These are phyloP conservation scores for Hypoxylon sp. DNA, from an alignment of 2,329 filamentous ascomycete species.

Conservation along the genomic window DNA sequence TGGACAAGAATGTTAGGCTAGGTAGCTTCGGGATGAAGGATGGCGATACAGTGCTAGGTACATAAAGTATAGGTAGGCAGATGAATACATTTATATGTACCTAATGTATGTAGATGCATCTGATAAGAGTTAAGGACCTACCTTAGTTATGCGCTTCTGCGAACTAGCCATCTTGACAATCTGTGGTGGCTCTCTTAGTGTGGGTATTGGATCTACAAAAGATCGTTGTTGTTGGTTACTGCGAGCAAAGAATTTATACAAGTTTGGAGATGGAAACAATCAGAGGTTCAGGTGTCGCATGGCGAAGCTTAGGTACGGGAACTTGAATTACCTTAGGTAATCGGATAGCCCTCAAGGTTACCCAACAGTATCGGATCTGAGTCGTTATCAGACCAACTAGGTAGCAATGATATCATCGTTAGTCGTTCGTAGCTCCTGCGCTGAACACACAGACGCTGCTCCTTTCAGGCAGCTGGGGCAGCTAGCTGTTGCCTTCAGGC, in stretches of 20 bases:
- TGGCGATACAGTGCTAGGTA: slow-evolving; percentile 43
- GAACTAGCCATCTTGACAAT: slow-evolving; percentile 49
- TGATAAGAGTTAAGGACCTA: slow-evolving; percentile 32
- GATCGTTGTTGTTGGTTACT: neutral
- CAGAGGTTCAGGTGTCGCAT: neutral
- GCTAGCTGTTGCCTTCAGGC: neutral
- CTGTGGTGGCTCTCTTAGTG: neutral
- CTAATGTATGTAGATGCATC: neutral
- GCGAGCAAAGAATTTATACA: neutral
- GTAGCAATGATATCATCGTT: slow-evolving; percentile 38
- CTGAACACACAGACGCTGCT: neutral
- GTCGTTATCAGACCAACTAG: slow-evolving; percentile 13
- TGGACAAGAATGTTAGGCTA: neutral
- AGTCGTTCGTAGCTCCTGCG: neutral
- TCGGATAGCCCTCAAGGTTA: slow-evolving; percentile 8
- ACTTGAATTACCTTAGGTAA: slow-evolving; percentile 8
- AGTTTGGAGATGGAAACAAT: neutral
- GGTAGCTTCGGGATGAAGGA: neutral
- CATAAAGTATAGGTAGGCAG: slow-evolving; percentile 22
- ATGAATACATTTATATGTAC: no score
- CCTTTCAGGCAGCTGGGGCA: slow-evolving; percentile 3
- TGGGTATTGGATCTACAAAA: slow-evolving; percentile 1
- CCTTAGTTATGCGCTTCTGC: slow-evolving; percentile 54
- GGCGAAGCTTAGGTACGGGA: neutral
- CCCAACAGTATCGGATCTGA: neutral